These are phyloP conservation scores for Naganishia liquefaciens DNA, from an alignment of 1,284 basidiomycete species.

Conservation along the genomic window DNA sequence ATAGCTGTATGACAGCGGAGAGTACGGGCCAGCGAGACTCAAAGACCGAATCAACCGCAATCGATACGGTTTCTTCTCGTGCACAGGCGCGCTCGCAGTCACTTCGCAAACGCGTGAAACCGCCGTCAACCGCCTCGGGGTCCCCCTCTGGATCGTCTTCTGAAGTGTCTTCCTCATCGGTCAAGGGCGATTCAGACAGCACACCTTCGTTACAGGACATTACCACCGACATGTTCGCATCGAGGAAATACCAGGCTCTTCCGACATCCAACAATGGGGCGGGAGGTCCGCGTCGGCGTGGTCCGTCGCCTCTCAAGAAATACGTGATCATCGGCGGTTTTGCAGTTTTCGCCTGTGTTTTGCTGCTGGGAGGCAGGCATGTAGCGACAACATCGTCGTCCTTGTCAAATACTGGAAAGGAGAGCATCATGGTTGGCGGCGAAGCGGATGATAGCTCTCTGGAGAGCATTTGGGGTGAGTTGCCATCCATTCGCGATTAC, in stretches of 20 bases:
- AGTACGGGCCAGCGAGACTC: no score
- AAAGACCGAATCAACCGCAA: neutral
- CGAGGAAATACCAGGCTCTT: constrained; percentile 25
- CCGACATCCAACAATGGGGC: constrained; percentile 10
- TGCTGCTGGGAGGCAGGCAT: constrained; percentile 28
- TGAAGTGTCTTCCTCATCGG: constrained; percentile 62
- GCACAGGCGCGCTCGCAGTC: neutral
- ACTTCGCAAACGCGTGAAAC: constrained; percentile 4
- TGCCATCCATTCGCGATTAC: neutral
- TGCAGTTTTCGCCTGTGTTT: constrained; percentile 23
- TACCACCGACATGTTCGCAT: constrained; percentile 15
- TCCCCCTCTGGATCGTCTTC: constrained; percentile 71
- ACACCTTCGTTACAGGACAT: neutral
- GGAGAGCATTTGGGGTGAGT: constrained; percentile 23
- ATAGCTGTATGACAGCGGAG: no score
- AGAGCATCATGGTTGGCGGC: constrained; percentile 2
- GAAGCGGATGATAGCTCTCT: neutral
- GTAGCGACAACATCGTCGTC: constrained; percentile 16
- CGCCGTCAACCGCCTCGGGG: constrained; percentile 67
- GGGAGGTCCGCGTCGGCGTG: constrained; percentile 13
- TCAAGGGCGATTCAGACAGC: constrained; percentile 53
- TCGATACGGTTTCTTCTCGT: neutral
- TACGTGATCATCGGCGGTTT: constrained; percentile 25
- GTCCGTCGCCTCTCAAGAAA: constrained; percentile 22
- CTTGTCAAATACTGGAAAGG: neutral